Evolutionary conservation across 768 basidiomycete genomes (phyloP), one percentile per base, ranked within the genome.

Genomic region (Polyporus arcularius): DNA sequence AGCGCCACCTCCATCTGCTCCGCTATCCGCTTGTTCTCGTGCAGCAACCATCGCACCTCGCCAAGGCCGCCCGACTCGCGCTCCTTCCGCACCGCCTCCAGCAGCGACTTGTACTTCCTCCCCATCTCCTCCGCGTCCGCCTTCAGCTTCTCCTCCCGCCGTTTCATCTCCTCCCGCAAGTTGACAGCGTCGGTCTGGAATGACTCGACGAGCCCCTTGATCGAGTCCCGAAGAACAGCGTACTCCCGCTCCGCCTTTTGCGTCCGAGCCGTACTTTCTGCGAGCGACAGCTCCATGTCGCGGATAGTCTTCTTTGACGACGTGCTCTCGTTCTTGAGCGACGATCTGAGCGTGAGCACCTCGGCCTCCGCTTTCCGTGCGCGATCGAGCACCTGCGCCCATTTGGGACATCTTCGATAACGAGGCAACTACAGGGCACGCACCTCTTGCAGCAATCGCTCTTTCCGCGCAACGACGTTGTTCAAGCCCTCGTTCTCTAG

Each of bases 401-500:
- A 47, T 8, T 11, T 11, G 11, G 5, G 21, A 26, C 32, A 54
- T 11, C 28, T 21, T 28, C 35, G 14, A 4, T 16, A 4, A 9
- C 48, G 45, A 16, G 28, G 3, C 53, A 48, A 59, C 18, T 11
- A 57, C 12, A 15, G 53, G n/a, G 21, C 21, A 67, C 78, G 58
- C 63, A 90, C 90, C 79, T 96, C 94, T 74, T 95, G 94, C 62
- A 94, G 73, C 56, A 94, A 67, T 63, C 94, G 80, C 75, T 96
- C 94, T 71, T 95, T 95, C 60, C 94, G 80, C 31, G 91, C 85
- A 26, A 96, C 89, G 16, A 94, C 92, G 63, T 92, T 92, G 68
- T 93, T 93, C 65, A 95, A 72, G 3, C 89, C 89, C 70, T 95
- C 94, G 67, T 93, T 95, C 75, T 96, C 94, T 52, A 92, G 70